Evolutionary conservation across 2,329 filamentous ascomycete genomes (phyloP), one percentile per base, ranked within the genome.

Genomic region (Colletotrichum acutatum): DNA sequence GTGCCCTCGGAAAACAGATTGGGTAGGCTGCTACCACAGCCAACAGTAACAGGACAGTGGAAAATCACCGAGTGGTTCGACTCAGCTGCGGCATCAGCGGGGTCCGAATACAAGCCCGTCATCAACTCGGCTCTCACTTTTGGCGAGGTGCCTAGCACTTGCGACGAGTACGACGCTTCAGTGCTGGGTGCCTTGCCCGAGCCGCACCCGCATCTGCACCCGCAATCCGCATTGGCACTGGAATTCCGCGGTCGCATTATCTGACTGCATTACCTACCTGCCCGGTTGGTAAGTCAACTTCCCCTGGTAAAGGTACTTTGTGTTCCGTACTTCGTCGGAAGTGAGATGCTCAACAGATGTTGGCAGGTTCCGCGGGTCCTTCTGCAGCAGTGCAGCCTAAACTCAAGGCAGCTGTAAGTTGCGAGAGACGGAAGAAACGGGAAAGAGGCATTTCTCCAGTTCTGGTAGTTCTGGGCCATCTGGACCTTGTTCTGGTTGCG

Each of bases 51-150:
- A 58, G 42, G 22, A 49, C 16, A 30, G 49, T 67, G 60, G 56
- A 61, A 66, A 66, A 52, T 56, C 60, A 52, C 71, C 66, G 71
- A 70, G 66, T 73, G 71, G 71, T 49, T 53, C 56, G 46, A 61
- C 49, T 16, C 60, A 68, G 42, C 46, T 19, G 32, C 34, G 58
- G 54, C 54, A 24, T 19, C 60, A 56, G 42, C 68, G 26, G 60
- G 61, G 52, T 46, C 26, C 56, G n/a, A 49, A 49, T 26, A 24
- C 34, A 57, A 24, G 14, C 49, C 28, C 42, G 24, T 65, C 37
- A 30, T 58, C 67, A 66, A 32, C 26, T 16, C 32, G 24, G 30
- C 26, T 52, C 66, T 30, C 28, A 64, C 62, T 42, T 22, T 24
- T 56, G 68, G 22, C 34, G 46, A 58, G 69, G 70, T 72, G 66